Evolutionary conservation across 2,329 filamentous ascomycete genomes (phyloP).

Genomic region (Aureobasidium mangrovei): DNA sequence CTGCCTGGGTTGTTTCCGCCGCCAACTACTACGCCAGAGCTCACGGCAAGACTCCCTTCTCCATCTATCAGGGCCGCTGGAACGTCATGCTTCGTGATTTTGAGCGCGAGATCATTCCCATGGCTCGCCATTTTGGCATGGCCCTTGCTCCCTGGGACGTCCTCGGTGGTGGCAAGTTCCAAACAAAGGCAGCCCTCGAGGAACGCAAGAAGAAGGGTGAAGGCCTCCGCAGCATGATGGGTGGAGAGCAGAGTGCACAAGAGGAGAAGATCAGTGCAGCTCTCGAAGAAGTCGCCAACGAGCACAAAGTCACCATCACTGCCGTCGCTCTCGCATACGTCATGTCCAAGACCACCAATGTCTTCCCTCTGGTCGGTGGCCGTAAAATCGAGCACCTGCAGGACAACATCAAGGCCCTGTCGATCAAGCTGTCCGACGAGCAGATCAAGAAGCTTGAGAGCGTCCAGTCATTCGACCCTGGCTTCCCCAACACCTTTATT

Average conservation of each 20-base stretch:
- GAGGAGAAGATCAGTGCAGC: conserved; percentile 46
- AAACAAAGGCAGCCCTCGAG: conserved; percentile 29
- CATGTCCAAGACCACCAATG: conserved; percentile 43
- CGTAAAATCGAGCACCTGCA: conserved; percentile 62
- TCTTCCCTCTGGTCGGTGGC: conserved; percentile 67
- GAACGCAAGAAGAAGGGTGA: conserved; percentile 21
- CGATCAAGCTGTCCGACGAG: conserved; percentile 45
- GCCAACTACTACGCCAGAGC: conserved; percentile 29
- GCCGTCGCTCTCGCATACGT: conserved; percentile 44
- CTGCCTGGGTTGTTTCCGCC: conserved; percentile 30
- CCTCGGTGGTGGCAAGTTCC: conserved; percentile 45
- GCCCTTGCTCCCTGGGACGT: conserved; percentile 38
- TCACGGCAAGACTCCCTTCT: conserved; percentile 31
- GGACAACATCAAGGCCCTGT: conserved; percentile 56
- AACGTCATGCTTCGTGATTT: conserved; percentile 30
- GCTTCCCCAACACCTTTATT: conserved; percentile 52
- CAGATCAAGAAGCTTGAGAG: conserved; percentile 57
- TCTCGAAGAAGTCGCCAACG: conserved; percentile 51
- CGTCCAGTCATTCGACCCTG: conserved; percentile 49
- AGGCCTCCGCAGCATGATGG: conserved; percentile 27
- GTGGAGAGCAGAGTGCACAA: conserved; percentile 36
- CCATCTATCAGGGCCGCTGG: conserved; percentile 34
- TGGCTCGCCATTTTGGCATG: conserved; percentile 33
- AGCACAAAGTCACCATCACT: conserved; percentile 50
- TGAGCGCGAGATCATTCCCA: conserved; percentile 34